Base-by-base conservation (phyloP, 169 alveolate genomes). In the Cryptosporidium ubiquitum region DNA sequence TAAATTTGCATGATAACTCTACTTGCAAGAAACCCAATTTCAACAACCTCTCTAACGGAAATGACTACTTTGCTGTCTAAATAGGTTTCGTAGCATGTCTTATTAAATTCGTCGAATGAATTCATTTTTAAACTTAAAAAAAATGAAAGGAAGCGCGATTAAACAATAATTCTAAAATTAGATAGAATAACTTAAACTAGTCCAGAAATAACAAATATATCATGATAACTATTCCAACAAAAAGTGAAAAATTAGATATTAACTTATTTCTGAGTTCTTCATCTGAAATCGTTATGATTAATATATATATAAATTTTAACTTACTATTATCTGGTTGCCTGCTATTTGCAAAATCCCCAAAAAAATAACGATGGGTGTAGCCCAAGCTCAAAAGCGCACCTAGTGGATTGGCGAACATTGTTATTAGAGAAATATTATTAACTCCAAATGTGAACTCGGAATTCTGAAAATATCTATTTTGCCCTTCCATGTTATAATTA, bases 181-280 rank as follows among this genome's bases (percentile, higher is more conserved):
- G 0, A 12, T 58, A 31, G 10, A 58, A 58, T 5, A 33, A 64
- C 10, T 35, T 64, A 37, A 44, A 10, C 31, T 47, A 79, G 6
- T 79, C 89, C 9, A 79, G 10, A 79, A 79, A 79, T 47, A 79
- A 79, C 26, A 79, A 61, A 79, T 79, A 79, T 12, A 79, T 37
- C 89, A 79, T 79, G 18, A 79, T 79, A n/a, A 42, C 68, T 14
- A 79, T 66, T 40, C 89, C 89, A 61, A 79, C 33, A n/a, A 79
- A 79, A 16, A 79, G 61, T 6, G 75, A 42, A 1, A 79, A 57
- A 18, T 79, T 79, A 26, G 89, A 79, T 37, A 79, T 64, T 1
- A 79, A 40, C 58, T 79, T 26, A 49, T 35, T 64, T 66, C 89
- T 79, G 39, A 61, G 58, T 39, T 79, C 89, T 6, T 79, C 74